Base-by-base conservation (phyloP, 2,329 filamentous ascomycete genomes). In the Laburnicola sp. region DNA sequence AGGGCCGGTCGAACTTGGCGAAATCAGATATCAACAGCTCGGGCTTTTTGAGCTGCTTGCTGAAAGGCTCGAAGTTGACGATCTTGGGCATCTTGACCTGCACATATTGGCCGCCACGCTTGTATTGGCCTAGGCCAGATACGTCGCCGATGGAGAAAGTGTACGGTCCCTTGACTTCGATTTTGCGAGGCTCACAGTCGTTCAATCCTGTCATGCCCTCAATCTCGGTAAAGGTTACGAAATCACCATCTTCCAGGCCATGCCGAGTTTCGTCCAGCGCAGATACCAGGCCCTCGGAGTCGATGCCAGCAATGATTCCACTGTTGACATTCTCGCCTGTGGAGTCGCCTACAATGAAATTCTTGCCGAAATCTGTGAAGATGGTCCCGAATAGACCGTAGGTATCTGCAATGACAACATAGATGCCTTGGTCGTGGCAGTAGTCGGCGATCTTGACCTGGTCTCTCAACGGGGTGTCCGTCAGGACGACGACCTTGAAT, bases 51-150 rank as follows among this genome's bases (percentile, higher is more conserved):
- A 97, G 75, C 54, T 96, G 84, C 45, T 84, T 78, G 36, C 86
- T 86, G 50, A 97, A 83, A 35, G 85, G 80, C 77, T 96, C 89
- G 76, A 97, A 99, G 71, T 94, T 84, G 65, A 97, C 76, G 48
- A 91, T 84, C 77, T 94, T 96, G 44, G 94, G 94, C 93, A 97
- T 97, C 82, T 97, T 99, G 74, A 97, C 94, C 74, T 99, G 94
- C 34, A 89, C 87, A 74, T 89, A 99, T 53, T 96, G 83, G 54
- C 94, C 94, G 40, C 93, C 93, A 45, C 88, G 84, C 78, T 89
- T 79, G 78, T 99, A 99, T 65, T 89, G 82, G 31, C 94, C 94
- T 31, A 97, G 81, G 4, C 85, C 87, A 23, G 89, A 90, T 7
- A 97, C 91, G 71, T 97, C 91, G 36, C 93, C 94, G 62, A 99